Percentiles rank a stretch among this genome's conserved stretches.
Evolutionary conservation across 345 rosid genomes (phyloP).

Genomic region (Salix caprea): DNA sequence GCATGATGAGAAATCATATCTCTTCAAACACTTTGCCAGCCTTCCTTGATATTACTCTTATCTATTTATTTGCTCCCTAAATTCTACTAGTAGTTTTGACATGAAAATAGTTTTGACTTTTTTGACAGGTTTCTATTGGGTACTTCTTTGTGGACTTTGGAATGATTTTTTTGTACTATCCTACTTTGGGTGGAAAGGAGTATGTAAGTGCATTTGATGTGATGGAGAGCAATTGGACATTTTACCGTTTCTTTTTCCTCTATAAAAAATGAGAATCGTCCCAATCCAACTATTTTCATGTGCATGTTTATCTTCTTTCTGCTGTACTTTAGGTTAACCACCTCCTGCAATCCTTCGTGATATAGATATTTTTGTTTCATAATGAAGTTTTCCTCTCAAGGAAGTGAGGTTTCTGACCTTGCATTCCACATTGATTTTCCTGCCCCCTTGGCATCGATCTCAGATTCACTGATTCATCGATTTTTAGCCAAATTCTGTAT

Average conservation of each 20-base stretch:
- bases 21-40: background rate
- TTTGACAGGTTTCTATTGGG: conserved; percentile 32
- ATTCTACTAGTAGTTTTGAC: background rate
- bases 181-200: conserved; percentile 29
- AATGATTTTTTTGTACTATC: conserved; percentile 32
- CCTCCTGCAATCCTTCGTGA: background rate
- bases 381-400: background rate
- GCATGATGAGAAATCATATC: background rate
- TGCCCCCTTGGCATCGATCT: background rate
- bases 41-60: background rate
- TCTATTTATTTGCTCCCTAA: background rate
- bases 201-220: conserved; percentile 20
- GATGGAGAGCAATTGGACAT: background rate
- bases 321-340: background rate
- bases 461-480: background rate
- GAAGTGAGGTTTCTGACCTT: background rate
- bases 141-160: conserved; percentile 32
- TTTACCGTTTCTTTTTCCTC: background rate
- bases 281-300: background rate
- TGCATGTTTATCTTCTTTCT: conserved; percentile 1
- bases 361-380: background rate
- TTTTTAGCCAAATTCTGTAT: background rate
- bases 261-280: background rate
- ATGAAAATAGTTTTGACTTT: background rate
- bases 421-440: background rate